Base-by-base conservation (phyloP, 129 eudicot genomes). In the Lactuca sativa region DNA sequence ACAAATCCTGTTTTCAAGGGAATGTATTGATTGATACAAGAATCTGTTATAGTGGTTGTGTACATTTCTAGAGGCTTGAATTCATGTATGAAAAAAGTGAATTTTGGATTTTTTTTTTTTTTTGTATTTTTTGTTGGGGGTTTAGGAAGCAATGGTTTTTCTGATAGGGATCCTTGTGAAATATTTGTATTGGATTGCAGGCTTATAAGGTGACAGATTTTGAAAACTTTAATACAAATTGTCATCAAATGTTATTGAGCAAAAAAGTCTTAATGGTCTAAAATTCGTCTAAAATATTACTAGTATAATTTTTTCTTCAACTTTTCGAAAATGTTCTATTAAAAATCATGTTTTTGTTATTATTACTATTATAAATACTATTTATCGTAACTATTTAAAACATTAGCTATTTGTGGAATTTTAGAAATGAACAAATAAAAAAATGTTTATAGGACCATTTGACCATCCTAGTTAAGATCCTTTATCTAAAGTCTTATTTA, bases 1-100 rank as follows among this genome's bases (percentile, higher is more conserved):
- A 89, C 98, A 34, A 93, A 93, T 79, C 98, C 96, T 47, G 98
- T 93, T 73, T 93, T 93, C 82, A 93, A 93, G 78, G 98, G 98
- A 62, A 95, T 95, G 99, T 95, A 87, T 75, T 95, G 83, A 90
- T 33, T 17, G 30, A 25, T 25, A 25, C 30, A 25, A 25, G 30
- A 25, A 25, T 25, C 30, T 25, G 30, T 25, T 25, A 25, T 25
- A 25, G 30, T 25, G 30, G 30, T 25, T 25, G 30, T 25, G 30
- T 25, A 25, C 2, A 25, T 25, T 25, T 25, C 30, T 25, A 69
- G 86, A 44, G 58, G 40, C 70, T 75, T 14, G 14, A 56, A 80
- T 67, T 62, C 61, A 6, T 85, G 85, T 77, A 60, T 51, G 78
- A 70, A 70, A 67, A 64, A 64, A 34, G 31, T 2, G 15, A 43